Evolutionary conservation across 2,329 filamentous ascomycete genomes (phyloP), one percentile per base, ranked within the genome.

Genomic region (Clarireedia monteithiana): DNA sequence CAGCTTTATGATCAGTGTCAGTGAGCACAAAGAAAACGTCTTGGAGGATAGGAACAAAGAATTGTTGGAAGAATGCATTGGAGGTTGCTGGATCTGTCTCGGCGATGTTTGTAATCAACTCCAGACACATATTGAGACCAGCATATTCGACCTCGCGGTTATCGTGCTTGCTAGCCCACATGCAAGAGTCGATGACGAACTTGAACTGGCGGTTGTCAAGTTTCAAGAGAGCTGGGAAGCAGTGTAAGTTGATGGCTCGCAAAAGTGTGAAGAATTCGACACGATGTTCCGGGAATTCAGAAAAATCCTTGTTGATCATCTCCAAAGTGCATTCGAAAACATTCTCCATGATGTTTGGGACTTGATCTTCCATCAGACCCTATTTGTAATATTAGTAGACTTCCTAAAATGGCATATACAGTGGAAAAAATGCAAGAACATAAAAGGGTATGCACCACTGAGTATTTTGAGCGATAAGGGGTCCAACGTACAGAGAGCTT

Each of bases 221-320:
- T 73, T 95, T 95, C 63, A 99, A 80, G 23, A 99, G 81, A 1
- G 94, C 84, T 48, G 90, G 90, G 84, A 99, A 99, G 74, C 94
- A 99, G 71, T 95, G 90, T 48, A 97, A 76, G 72, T 99, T 99
- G 75, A 99, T 97, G 14, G 92, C 89, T 64, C 95, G 83, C 39
- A 99, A 80, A 24, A 99, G 82, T 73, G 96, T 96, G 81, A 99
- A 99, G 74, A 99, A 99, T 72, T 97, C 92, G n/a, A 99, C 94
- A 57, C 95, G 88, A 70, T 99, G 94, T 72, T 99, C 94, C 0
- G 94, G 94, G 72, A 95, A 99, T 70, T 99, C 94, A 48, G 95
- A 96, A 73, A 99, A 99, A 73, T 99, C 94, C 76, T 99, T 99
- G 82, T 97, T 99, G 76, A 99, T 99, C 94, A 99, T 99, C 67